phyloP scores from a whole-genome alignment of 2,329 filamentous ascomycete genomes.

The Aspergillus sp. region DNA sequence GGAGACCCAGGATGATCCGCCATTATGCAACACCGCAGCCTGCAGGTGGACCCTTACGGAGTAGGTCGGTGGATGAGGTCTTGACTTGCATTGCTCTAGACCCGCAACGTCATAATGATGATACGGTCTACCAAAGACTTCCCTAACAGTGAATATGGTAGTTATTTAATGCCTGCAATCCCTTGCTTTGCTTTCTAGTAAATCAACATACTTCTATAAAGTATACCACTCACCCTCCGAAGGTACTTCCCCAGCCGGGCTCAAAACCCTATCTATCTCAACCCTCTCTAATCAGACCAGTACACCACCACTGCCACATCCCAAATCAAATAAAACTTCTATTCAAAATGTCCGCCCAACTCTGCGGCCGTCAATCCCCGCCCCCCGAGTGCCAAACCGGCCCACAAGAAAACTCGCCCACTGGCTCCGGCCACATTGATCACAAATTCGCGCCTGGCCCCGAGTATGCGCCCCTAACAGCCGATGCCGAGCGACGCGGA shows the following conservation, averaged over 20 bases:
- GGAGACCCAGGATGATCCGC: neutral
- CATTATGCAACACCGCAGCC: neutral
- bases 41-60: neutral
- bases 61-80: neutral
- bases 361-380: slow-evolving; percentile 75
- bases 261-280: neutral
- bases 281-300: too few relatives aligned
- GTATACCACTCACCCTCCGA: neutral
- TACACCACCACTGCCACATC: neutral
- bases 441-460: slow-evolving; percentile 22
- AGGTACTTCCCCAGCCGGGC: neutral
- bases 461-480: slow-evolving; percentile 21
- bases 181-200: neutral
- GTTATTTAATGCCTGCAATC: neutral
- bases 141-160: neutral
- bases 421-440: neutral
- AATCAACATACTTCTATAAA: neutral
- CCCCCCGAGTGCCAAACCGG: slow-evolving; percentile 67
- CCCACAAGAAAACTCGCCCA: slow-evolving; percentile 54
- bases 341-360: slow-evolving; percentile 57
- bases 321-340: neutral
- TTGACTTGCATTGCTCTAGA: neutral
- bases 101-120: slow-evolving; percentile 15
- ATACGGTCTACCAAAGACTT: neutral
- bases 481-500: neutral